Evolutionary conservation across 176 grass and related monocot genomes (phyloP).

Genomic region (Luzula sylvatica): DNA sequence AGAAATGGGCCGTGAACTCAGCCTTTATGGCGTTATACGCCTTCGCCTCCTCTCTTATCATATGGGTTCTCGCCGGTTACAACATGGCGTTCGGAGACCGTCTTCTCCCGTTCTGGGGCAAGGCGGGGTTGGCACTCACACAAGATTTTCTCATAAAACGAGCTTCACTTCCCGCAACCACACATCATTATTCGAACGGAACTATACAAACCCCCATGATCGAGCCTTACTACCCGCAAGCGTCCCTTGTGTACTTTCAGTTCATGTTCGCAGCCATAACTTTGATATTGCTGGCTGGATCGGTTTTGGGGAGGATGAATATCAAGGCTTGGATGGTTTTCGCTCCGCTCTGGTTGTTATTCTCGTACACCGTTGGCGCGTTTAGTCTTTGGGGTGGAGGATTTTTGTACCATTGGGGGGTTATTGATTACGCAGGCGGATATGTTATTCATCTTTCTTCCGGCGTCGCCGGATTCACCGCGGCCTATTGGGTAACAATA

Average conservation of each 20-base stretch:
- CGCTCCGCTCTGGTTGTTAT: slow-evolving; percentile 58
- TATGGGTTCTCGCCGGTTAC: slow-evolving; percentile 50
- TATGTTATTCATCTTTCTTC: slow-evolving; percentile 69
- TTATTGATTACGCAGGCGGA: slow-evolving; percentile 63
- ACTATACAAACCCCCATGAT: slow-evolving; percentile 14
- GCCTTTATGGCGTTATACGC: slow-evolving; percentile 77
- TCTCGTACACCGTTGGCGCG: slow-evolving; percentile 46
- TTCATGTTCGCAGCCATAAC: slow-evolving; percentile 57
- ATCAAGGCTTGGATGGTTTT: slow-evolving; percentile 69
- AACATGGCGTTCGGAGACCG: slow-evolving; percentile 50
- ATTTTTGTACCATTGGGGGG: slow-evolving; percentile 65
- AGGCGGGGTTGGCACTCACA: slow-evolving; percentile 23
- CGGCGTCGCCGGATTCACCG: slow-evolving; percentile 42
- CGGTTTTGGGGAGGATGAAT: slow-evolving; percentile 58
- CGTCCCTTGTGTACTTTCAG: slow-evolving; percentile 54
- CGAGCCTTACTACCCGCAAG: slow-evolving; percentile 32
- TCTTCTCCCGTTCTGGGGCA: slow-evolving; percentile 70
- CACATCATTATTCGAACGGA: slow-evolving; percentile 6
- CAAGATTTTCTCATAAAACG: slow-evolving; percentile 36
- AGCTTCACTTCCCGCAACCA: slow-evolving; percentile 34
- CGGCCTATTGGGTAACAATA: slow-evolving; percentile 53
- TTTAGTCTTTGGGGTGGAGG: slow-evolving; percentile 64
- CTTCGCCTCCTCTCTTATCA: slow-evolving; percentile 49
- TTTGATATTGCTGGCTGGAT: slow-evolving; percentile 45
- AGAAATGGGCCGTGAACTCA: slow-evolving; percentile 79